Evolutionary conservation across 139 green algal genomes (phyloP).

Genomic region (Chara braunii): DNA sequence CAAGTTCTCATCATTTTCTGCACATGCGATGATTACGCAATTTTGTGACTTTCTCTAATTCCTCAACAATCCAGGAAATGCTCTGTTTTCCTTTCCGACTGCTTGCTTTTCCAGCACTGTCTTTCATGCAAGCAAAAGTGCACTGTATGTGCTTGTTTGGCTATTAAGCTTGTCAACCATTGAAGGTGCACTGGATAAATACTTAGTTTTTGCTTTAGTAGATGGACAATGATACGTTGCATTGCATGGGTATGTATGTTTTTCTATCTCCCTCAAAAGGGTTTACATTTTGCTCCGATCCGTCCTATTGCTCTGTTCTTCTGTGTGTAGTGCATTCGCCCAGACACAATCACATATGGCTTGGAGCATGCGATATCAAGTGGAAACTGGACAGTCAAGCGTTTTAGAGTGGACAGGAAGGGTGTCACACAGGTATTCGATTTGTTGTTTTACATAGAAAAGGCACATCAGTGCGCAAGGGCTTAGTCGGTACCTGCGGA

Average conservation of each 20-base stretch:
- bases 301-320: too few relatives aligned
- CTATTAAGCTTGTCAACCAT: too few relatives aligned
- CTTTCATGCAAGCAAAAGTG: too few relatives aligned
- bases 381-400: constrained; percentile 97
- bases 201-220: too few relatives aligned
- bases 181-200: too few relatives aligned
- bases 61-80: neutral
- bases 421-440: constrained; percentile 74
- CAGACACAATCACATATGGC: constrained; percentile 85
- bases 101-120: neutral
- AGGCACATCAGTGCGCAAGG: too few relatives aligned
- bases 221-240: neutral
- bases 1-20: too few relatives aligned
- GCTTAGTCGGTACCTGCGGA: neutral
- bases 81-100: constrained; percentile 6
- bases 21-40: too few relatives aligned
- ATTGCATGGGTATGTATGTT: neutral
- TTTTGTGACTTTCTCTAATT: constrained; percentile 9
- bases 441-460: neutral
- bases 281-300: too few relatives aligned
- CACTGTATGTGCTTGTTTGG: too few relatives aligned
- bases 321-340: constrained; percentile 60
- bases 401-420: constrained; percentile 97
- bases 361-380: constrained; percentile 81
- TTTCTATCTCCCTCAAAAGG: too few relatives aligned